Percentiles rank a stretch among this genome's conserved stretches.
These are phyloP conservation scores for Boletus sp. DNA, from an alignment of 768 basidiomycete species.

Conservation along the genomic window DNA sequence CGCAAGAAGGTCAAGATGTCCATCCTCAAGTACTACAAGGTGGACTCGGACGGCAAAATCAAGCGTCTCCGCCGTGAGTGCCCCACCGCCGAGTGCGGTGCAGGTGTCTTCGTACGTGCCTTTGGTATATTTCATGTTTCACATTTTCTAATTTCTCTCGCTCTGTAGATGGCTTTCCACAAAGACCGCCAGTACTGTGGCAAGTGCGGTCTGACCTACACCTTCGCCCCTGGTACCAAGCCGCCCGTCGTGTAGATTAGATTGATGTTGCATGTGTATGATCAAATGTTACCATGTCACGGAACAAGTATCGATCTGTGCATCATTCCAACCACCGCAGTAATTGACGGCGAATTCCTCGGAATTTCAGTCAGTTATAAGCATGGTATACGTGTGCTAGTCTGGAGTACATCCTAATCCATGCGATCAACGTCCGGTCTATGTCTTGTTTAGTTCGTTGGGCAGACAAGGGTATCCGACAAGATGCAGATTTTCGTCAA, in stretches of 20 bases:
- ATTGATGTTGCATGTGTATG: constrained; percentile 8
- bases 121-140: background rate
- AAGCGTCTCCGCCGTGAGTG: constrained; percentile 99
- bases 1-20: constrained; percentile 99
- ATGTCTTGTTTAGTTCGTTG: constrained; percentile 62
- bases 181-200: constrained; percentile 98
- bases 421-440: background rate
- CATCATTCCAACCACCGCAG: background rate
- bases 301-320: background rate
- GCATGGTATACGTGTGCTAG: background rate
- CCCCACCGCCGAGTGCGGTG: constrained; percentile 79
- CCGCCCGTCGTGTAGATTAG: constrained; percentile 61
- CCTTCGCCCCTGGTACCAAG: constrained; percentile 78
- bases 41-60: constrained; percentile 99
- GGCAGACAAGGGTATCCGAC: constrained; percentile 79
- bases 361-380: background rate
- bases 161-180: constrained; percentile 93
- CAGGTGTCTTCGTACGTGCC: constrained; percentile 76
- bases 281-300: constrained; percentile 5
- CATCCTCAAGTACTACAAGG: constrained; percentile 99
- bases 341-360: background rate
- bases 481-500: constrained; percentile 99
- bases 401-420: background rate
- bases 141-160: constrained; percentile 6
- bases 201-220: constrained; percentile 88